A percentile compares a stretch with the other conserved stretches of the same genome.
Evolutionary conservation across 1,139 yeast species (phyloP).

Genomic region (Yamadazyma aaseri): DNA sequence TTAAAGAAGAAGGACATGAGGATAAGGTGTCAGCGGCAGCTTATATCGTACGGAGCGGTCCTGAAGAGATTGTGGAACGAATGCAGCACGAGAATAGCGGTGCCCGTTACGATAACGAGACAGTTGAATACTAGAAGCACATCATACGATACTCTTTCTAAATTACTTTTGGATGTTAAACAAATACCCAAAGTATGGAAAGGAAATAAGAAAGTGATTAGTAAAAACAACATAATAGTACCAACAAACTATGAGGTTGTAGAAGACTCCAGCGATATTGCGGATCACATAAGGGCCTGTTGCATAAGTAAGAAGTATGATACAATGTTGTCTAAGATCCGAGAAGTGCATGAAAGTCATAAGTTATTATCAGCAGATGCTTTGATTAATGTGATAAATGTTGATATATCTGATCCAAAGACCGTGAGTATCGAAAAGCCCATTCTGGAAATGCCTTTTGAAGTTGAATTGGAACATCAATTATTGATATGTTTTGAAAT

Average conservation of each 20-base stretch:
- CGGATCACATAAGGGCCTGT: not conserved
- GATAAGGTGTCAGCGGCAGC: too few relatives aligned
- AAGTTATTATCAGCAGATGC: constrained; percentile 3
- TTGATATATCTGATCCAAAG: not conserved
- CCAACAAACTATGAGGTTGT: constrained; percentile 1
- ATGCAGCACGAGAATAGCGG: too few relatives aligned
- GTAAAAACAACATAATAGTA: too few relatives aligned
- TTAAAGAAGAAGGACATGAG: too few relatives aligned
- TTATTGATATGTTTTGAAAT: constrained; percentile 3
- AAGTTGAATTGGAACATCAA: not conserved
- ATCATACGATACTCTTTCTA: constrained; percentile 2
- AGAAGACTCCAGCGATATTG: not conserved
- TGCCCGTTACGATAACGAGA: too few relatives aligned
- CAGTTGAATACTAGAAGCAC: constrained; percentile 1
- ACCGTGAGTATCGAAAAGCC: constrained; percentile 4
- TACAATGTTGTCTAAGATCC: constrained; percentile 1
- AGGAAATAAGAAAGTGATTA: not conserved
- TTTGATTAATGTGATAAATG: not conserved
- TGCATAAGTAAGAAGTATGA: constrained; percentile 2
- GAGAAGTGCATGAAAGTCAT: constrained; percentile 1
- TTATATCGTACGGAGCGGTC: too few relatives aligned
- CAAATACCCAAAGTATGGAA: not conserved
- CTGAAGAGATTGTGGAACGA: too few relatives aligned
- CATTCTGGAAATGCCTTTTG: constrained; percentile 1
- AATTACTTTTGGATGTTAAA: constrained; percentile 2